Percentiles rank a stretch among this genome's conserved stretches.
phyloP scores from a whole-genome alignment of 2,329 filamentous ascomycete genomes.

The Fusarium humuli region DNA sequence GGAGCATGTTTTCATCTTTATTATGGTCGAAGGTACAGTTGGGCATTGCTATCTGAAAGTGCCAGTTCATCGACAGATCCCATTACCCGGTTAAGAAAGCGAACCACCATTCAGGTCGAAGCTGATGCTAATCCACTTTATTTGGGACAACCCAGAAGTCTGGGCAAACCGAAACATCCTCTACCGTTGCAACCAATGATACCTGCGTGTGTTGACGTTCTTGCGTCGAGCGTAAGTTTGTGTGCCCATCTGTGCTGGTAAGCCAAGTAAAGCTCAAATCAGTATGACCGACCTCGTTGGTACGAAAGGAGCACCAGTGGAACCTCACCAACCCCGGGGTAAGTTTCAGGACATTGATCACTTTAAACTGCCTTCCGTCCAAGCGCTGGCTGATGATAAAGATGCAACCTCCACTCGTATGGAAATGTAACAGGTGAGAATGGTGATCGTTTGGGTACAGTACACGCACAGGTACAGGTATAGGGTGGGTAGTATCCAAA shows the following conservation, averaged over 20 bases:
- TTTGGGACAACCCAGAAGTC: constrained; percentile 13
- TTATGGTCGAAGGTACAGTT: constrained; percentile 1
- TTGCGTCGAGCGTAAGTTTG: not conserved
- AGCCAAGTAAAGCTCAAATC: not conserved
- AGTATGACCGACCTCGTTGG: not conserved
- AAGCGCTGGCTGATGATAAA: not conserved
- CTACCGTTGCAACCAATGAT: constrained; percentile 1
- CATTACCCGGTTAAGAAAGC: constrained; percentile 1
- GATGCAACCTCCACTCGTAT: not conserved
- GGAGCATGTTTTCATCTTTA: constrained; percentile 18
- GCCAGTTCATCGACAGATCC: constrained; percentile 10
- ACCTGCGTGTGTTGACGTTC: not conserved
- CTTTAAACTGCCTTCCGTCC: not conserved
- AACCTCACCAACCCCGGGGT: not conserved
- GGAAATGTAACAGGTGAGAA: not conserved
- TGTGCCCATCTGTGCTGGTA: not conserved
- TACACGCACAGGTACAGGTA: not conserved
- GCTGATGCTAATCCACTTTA: constrained; percentile 11
- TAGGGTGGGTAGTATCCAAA: constrained; percentile 13
- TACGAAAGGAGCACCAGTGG: no score
- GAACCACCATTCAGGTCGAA: not conserved
- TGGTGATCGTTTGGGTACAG: not conserved
- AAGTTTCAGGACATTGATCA: not conserved
- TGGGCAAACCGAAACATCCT: constrained; percentile 7
- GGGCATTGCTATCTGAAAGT: constrained; percentile 7